Evolutionary conservation across 1,284 basidiomycete genomes (phyloP), one percentile per base, ranked within the genome.

Genomic region (Psilocybe mexicana): DNA sequence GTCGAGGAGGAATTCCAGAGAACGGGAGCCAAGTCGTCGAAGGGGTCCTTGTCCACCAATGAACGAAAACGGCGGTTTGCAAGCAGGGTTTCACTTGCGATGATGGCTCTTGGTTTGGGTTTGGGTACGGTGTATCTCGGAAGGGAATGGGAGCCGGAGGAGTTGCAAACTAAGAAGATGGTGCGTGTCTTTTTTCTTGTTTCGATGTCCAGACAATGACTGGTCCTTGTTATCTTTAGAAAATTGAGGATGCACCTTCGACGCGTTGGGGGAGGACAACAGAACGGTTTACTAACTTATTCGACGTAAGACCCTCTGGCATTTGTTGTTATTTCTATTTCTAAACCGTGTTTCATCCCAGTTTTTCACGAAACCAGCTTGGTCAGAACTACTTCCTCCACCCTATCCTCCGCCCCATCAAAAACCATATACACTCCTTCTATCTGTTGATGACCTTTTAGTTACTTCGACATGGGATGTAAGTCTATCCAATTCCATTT

Each of bases 401-500:
- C 91, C 91, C 4, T 80, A 93, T 48, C 93, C 95, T 3, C 79
- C 88, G 46, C 91, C 92, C 3, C 87, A 94, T 66, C 88, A 92
- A 72, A 90, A 95, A 55, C 94, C 94, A 1, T 97, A 94, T 76
- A 98, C 96, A 0, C 83, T 99, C 38, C 80, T 98, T 2, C 75
- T 99, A 47, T 96, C 95, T 45, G 77, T 99, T 25, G 96, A 99
- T 65, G 96, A 97, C 69, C 80, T 99, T 24, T 82, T 99, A 18
- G 85, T 98, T 23, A 91, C 92, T 30, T 95, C 92, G 12, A 89
- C 87, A 2, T 99, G 96, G 96, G 93, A 96, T 80, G 94, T 96
- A 67, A 70, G 93, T 84, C 28, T 6, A 52, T 26, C 49, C 12
- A 28, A 23, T 10, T 55, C 42, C 49, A 8, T 33, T 5, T 51